Conservation (phyloP, 2,329 filamentous ascomycete genomes). For the Fusarium palustre region DNA sequence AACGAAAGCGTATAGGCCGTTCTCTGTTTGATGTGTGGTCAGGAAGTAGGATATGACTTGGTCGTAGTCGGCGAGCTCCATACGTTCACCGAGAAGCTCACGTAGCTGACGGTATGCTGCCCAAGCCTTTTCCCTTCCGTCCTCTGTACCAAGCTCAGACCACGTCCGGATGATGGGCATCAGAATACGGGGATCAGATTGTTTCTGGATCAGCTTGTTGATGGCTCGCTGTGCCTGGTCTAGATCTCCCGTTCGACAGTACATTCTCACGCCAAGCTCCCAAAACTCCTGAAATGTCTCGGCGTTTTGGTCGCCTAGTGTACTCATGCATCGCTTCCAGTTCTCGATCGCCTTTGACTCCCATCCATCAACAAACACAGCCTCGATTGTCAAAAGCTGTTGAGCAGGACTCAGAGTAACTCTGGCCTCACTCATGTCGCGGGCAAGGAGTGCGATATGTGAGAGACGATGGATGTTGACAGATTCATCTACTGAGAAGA, state of each 20-base stretch:
- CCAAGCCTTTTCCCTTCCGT: conserved; percentile 70
- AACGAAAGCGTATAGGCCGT: conserved; percentile 81
- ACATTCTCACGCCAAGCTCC: conserved; percentile 75
- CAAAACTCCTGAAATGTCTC: conserved; percentile 67
- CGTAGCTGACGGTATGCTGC: conserved; percentile 73
- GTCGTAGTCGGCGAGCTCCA: conserved; percentile 82
- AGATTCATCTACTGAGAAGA: conserved; percentile 65
- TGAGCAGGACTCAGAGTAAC: conserved; percentile 67
- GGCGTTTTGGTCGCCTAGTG: conserved; percentile 60
- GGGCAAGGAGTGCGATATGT: conserved; percentile 70
- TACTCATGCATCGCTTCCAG: conserved; percentile 69
- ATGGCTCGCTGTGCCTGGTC: conserved; percentile 69
- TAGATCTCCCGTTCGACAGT: conserved; percentile 68
- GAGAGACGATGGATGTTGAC: conserved; percentile 67
- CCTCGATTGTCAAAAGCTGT: conserved; percentile 75
- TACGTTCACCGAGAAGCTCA: conserved; percentile 66
- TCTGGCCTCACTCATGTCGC: conserved; percentile 73
- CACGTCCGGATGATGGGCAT: conserved; percentile 78
- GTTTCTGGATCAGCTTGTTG: conserved; percentile 63
- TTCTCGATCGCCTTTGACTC: conserved; percentile 69
- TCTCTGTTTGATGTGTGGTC: conserved; percentile 70
- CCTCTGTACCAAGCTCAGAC: conserved; percentile 63
- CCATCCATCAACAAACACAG: conserved; percentile 72
- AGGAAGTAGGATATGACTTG: conserved; percentile 78
- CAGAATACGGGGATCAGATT: conserved; percentile 66